Conservation (phyloP, 176 grass and related monocot genomes). For the Hordeum marinum region DNA sequence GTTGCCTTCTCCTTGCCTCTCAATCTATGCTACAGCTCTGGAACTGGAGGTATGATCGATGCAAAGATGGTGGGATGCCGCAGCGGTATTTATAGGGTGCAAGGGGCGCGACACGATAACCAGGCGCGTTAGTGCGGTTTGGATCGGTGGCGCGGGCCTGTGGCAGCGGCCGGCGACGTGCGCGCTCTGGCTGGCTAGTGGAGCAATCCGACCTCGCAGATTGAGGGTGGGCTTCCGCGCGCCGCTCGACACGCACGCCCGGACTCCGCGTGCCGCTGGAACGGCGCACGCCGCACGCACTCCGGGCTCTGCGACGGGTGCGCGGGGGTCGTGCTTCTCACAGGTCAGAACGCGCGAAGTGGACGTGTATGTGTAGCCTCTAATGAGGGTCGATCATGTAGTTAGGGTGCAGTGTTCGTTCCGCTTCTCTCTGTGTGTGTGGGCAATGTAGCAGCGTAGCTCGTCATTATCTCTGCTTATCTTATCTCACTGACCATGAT, state of each 20-base stretch:
- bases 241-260: slow-evolving; percentile 24
- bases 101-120: background rate
- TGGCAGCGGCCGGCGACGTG: slow-evolving; percentile 13
- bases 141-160: slow-evolving; percentile 19
- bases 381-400: background rate
- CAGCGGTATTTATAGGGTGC: slow-evolving; percentile 36
- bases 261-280: background rate
- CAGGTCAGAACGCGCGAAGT: background rate
- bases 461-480: background rate
- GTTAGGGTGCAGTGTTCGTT: background rate
- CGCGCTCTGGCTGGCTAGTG: background rate
- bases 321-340: background rate
- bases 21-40: background rate
- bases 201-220: slow-evolving; percentile 24
- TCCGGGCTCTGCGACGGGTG: background rate
- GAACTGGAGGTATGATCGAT: background rate
- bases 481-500: no score
- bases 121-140: slow-evolving; percentile 5
- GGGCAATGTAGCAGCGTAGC: no score
- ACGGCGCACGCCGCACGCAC: no score
- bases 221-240: background rate
- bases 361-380: background rate
- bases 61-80: background rate
- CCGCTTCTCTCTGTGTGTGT: background rate
- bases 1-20: background rate